Evolutionary conservation across 1,284 basidiomycete genomes (phyloP).

Genomic region (Cryptococcus sp.): DNA sequence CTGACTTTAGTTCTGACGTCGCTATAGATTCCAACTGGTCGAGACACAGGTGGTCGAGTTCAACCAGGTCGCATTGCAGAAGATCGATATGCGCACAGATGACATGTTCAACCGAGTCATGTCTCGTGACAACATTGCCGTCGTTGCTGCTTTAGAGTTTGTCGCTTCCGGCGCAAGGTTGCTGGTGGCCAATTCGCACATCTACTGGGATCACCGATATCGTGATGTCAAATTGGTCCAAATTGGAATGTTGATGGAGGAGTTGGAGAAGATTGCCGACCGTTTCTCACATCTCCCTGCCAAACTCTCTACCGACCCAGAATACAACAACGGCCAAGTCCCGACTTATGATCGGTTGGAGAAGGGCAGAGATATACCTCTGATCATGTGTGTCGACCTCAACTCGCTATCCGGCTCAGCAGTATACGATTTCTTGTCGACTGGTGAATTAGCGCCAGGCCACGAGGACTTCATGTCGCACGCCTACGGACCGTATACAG

Average conservation of each 20-base stretch:
- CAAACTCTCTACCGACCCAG: slow-evolving; percentile 41
- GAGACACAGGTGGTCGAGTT: slow-evolving; percentile 96
- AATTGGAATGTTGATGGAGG: slow-evolving; percentile 86
- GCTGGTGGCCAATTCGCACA: slow-evolving; percentile 87
- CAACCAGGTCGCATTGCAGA: slow-evolving; percentile 87
- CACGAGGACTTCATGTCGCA: slow-evolving; percentile 94
- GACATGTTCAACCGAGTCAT: slow-evolving; percentile 99
- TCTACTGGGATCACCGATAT: slow-evolving; percentile 91
- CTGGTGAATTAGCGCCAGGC: slow-evolving; percentile 67
- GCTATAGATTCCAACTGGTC: slow-evolving; percentile 78
- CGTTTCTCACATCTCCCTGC: slow-evolving; percentile 60
- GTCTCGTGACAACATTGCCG: slow-evolving; percentile 92
- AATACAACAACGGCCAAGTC: slow-evolving; percentile 37
- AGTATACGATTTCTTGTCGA: slow-evolving; percentile 87
- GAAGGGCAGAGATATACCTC: slow-evolving; percentile 71
- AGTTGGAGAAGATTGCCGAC: slow-evolving; percentile 83
- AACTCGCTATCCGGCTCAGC: slow-evolving; percentile 87
- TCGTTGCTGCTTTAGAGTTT: slow-evolving; percentile 85
- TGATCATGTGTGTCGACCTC: slow-evolving; percentile 91
- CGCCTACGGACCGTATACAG: slow-evolving; percentile 87
- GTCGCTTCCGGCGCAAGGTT: slow-evolving; percentile 80
- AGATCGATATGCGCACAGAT: slow-evolving; percentile 94
- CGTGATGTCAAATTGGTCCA: slow-evolving; percentile 98
- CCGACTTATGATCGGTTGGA: slow-evolving; percentile 46
- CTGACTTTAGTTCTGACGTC: neutral